Conservation (phyloP, 495 filamentous ascomycete species). For the Talaromyces trachyspermus region DNA sequence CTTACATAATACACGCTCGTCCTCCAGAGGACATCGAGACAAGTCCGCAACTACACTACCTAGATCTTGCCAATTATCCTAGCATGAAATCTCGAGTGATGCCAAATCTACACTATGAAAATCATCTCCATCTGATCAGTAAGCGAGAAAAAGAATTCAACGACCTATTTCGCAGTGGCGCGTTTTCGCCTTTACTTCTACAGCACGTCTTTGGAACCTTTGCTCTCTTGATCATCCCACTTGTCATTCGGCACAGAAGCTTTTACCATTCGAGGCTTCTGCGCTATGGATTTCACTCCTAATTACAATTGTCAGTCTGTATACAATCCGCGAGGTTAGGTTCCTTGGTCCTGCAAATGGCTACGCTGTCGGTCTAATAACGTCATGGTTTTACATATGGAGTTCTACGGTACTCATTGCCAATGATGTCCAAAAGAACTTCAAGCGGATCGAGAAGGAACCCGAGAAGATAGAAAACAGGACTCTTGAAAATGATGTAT, state of each 20-base stretch:
- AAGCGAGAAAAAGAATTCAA: slow-evolving; percentile 17
- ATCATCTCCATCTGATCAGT: slow-evolving; percentile 17
- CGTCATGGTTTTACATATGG: slow-evolving; percentile 63
- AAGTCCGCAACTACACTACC: too few species aligned
- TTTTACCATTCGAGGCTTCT: slow-evolving; percentile 15
- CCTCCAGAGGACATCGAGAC: too few species aligned
- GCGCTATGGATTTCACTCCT: slow-evolving; percentile 50
- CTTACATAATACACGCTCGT: too few species aligned
- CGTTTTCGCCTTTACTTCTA: slow-evolving; percentile 30
- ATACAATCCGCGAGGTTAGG: slow-evolving; percentile 33
- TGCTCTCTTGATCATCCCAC: slow-evolving; percentile 21
- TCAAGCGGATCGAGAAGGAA: slow-evolving; percentile 54
- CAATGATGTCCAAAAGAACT: slow-evolving; percentile 57
- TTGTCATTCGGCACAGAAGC: slow-evolving; percentile 24
- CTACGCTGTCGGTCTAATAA: slow-evolving; percentile 61
- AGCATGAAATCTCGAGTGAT: slow-evolving; percentile 13
- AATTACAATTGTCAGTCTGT: slow-evolving; percentile 36
- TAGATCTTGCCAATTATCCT: too few species aligned
- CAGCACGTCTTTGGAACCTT: slow-evolving; percentile 28
- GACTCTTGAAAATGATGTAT: not conserved
- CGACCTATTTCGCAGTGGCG: slow-evolving; percentile 20
- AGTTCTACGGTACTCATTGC: slow-evolving; percentile 52
- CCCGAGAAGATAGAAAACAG: not conserved
- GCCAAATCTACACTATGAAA: slow-evolving; percentile 6
- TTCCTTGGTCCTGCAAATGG: slow-evolving; percentile 51